These are phyloP conservation scores for Peronospora destructor DNA, from an alignment of 352 stramenopile genomes.

Conservation along the genomic window DNA sequence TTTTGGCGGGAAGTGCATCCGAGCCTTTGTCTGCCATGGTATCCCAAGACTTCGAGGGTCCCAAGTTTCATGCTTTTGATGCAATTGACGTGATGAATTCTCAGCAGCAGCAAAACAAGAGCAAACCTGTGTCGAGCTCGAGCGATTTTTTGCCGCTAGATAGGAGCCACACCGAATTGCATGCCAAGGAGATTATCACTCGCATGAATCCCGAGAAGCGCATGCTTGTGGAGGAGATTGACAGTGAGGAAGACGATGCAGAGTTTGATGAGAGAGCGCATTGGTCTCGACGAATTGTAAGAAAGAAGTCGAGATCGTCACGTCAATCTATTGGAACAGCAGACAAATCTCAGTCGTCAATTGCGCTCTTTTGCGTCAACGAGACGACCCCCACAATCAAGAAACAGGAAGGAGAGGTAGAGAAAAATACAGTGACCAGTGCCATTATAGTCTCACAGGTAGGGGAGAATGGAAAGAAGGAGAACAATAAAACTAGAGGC, in stretches of 20 bases:
- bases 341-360: slow-evolving; percentile 55
- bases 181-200: slow-evolving; percentile 37
- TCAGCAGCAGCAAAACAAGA: slow-evolving; percentile 8
- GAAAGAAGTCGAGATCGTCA: slow-evolving; percentile 32
- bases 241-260: slow-evolving; percentile 60
- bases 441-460: slow-evolving; percentile 9
- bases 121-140: background rate
- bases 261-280: slow-evolving; percentile 69
- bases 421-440: slow-evolving; percentile 2
- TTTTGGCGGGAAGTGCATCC: slow-evolving; percentile 19
- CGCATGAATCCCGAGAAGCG: slow-evolving; percentile 50
- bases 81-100: slow-evolving; percentile 1
- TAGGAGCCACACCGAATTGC: slow-evolving; percentile 34
- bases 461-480: slow-evolving; percentile 6
- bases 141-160: slow-evolving; percentile 39
- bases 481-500: slow-evolving; percentile 7
- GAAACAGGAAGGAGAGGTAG: background rate
- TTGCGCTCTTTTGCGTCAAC: slow-evolving; percentile 54
- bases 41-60: slow-evolving; percentile 27
- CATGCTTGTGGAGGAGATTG: slow-evolving; percentile 54
- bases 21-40: slow-evolving; percentile 12
- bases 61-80: slow-evolving; percentile 6
- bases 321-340: slow-evolving; percentile 5
- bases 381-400: background rate
- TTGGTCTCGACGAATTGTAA: slow-evolving; percentile 38